A percentile compares a stretch with the other conserved stretches of the same genome.
phyloP scores from a whole-genome alignment of 208 protist species.

The Acanthamoeba lenticulata region DNA sequence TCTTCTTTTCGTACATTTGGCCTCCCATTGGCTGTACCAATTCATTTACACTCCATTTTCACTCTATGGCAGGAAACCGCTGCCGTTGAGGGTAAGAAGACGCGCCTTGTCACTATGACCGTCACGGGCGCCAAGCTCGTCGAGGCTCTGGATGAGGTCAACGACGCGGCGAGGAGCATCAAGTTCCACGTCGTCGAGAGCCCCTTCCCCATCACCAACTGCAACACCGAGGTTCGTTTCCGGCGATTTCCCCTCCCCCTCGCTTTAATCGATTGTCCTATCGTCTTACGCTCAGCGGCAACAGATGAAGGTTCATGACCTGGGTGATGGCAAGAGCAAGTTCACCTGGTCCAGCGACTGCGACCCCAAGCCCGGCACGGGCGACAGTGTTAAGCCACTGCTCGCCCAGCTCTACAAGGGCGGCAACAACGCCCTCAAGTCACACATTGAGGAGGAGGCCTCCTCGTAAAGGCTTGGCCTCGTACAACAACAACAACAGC shows the following conservation, averaged over 20 bases:
- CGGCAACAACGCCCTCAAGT: constrained; percentile 3
- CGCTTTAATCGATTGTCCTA: not conserved
- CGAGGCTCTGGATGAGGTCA: constrained; percentile 1
- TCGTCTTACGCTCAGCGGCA: not conserved
- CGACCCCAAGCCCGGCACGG: constrained; percentile 36
- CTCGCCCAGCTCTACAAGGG: constrained; percentile 47
- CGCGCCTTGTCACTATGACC: not conserved
- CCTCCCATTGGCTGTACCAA: too few relatives aligned
- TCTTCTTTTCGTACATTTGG: not conserved
- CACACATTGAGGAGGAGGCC: constrained; percentile 2
- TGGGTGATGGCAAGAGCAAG: constrained; percentile 27
- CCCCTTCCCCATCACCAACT: constrained; percentile 9
- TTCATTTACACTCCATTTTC: not conserved
- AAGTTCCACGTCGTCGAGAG: constrained; percentile 43
- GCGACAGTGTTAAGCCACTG: constrained; percentile 31
- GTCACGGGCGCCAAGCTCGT: constrained; percentile 18
- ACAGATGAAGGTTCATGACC: constrained; percentile 19
- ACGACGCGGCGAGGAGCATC: not conserved
- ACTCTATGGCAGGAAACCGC: not conserved
- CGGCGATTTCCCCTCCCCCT: too few relatives aligned
- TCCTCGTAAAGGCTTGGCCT: not conserved
- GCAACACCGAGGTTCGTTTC: constrained; percentile 9
- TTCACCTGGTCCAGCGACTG: constrained; percentile 46
- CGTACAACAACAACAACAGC: too few relatives aligned
- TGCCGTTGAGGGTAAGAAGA: constrained; percentile 7